These are phyloP conservation scores for Handroanthus guayacan DNA, from an alignment of 257 asterid genomes.

Conservation along the genomic window DNA sequence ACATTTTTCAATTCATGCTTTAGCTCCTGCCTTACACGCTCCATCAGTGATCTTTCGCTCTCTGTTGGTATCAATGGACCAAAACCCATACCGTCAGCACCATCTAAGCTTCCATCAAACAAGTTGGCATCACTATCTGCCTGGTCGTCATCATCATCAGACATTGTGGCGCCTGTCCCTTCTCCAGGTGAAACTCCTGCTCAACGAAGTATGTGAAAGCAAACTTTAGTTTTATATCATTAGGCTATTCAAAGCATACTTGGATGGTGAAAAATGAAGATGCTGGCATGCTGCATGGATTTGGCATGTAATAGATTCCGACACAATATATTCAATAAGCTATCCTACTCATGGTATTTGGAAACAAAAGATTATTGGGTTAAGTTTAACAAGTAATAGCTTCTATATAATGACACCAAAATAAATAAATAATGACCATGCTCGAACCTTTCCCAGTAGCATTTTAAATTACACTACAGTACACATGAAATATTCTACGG, in stretches of 20 bases:
- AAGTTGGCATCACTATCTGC: conserved; percentile 55
- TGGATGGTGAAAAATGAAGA: neutral
- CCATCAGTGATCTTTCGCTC: conserved; percentile 66
- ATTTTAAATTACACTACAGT: neutral
- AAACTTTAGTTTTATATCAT: too few relatives aligned
- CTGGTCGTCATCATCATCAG: conserved; percentile 64
- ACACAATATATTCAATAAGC: neutral
- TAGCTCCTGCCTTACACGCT: conserved; percentile 69
- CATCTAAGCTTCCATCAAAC: conserved; percentile 55
- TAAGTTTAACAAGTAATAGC: neutral
- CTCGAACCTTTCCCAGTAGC: neutral
- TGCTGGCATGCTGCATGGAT: too few relatives aligned
- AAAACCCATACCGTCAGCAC: conserved; percentile 54
- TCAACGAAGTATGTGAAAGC: conserved; percentile 12
- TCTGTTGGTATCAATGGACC: conserved; percentile 65
- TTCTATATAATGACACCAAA: neutral
- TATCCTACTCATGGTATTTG: neutral
- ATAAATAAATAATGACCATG: too few relatives aligned
- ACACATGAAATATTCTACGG: too few relatives aligned
- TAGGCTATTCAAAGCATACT: neutral
- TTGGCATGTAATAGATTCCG: neutral
- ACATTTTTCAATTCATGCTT: conserved; percentile 65
- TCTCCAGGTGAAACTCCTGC: conserved; percentile 69
- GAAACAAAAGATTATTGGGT: neutral
- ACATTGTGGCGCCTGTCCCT: conserved; percentile 69